These are phyloP conservation scores for Metschnikowia kofuensis DNA, from an alignment of 805 yeast species.

Conservation along the genomic window DNA sequence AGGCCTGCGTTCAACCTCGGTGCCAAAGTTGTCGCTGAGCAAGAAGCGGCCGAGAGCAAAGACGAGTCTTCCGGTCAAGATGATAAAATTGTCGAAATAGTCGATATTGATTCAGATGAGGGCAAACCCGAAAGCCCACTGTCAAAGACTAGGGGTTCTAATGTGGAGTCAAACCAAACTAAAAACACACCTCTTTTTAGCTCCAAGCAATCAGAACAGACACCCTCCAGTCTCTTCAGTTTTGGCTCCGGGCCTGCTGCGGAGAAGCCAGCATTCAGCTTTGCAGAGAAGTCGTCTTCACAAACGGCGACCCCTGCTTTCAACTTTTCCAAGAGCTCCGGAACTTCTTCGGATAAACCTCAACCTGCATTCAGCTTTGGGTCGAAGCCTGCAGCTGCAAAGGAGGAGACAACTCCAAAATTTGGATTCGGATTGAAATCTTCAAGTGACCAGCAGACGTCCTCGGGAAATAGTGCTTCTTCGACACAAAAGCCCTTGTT, in stretches of 20 bases:
- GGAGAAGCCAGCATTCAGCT: neutral
- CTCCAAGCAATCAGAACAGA: too few species aligned
- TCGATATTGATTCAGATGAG: neutral
- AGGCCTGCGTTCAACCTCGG: conserved; percentile 9
- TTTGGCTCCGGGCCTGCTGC: neutral
- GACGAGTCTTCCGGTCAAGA: neutral
- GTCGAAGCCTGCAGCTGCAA: neutral
- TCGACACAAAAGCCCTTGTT: too few species aligned
- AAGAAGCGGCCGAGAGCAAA: neutral
- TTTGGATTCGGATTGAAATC: too few species aligned
- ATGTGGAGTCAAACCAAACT: conserved; percentile 5
- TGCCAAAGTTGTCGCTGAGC: neutral
- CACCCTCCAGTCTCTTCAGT: neutral
- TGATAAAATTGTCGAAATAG: neutral
- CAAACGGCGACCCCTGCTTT: neutral
- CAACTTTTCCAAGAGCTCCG: neutral
- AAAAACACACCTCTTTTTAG: neutral
- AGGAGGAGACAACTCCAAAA: neutral
- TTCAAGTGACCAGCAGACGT: too few species aligned
- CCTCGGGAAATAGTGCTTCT: too few species aligned
- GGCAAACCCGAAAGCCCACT: neutral
- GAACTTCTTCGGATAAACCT: neutral
- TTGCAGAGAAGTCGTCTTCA: neutral
- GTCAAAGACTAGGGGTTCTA: neutral
- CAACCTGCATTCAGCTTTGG: conserved; percentile 7